Conservation (phyloP, 1,284 basidiomycete genomes). For the Anthracocystis setariae region DNA sequence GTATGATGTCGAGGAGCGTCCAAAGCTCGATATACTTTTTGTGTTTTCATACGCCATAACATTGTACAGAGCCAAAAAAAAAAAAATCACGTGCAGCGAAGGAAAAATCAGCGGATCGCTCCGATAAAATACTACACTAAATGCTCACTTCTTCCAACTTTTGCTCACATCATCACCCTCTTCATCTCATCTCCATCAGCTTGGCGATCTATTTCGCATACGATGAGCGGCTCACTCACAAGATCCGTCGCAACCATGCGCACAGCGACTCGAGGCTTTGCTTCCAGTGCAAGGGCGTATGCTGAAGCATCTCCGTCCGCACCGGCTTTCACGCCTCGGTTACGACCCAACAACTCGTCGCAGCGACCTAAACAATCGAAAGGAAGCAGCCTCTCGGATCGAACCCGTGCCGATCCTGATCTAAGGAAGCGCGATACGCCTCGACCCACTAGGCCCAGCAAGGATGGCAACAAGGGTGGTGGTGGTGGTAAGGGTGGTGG, state of each 20-base stretch:
- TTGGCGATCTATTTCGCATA: neutral
- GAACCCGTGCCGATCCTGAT: slow-evolving; percentile 15
- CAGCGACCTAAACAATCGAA: slow-evolving; percentile 11
- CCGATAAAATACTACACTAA: no score
- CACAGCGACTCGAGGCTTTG: slow-evolving; percentile 8
- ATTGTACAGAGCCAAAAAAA: no score
- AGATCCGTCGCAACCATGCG: slow-evolving; percentile 8
- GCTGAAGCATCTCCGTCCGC: slow-evolving; percentile 17
- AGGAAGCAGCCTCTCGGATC: slow-evolving; percentile 12
- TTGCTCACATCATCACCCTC: neutral
- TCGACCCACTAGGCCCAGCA: neutral
- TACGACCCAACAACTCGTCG: slow-evolving; percentile 18
- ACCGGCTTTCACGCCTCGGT: slow-evolving; percentile 13
- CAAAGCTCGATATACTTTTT: no score
- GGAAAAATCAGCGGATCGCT: slow-evolving; percentile 1
- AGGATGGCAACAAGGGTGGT: slow-evolving; percentile 14
- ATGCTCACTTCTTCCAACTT: slow-evolving; percentile 4
- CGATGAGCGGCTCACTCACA: slow-evolving; percentile 7
- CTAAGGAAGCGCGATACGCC: slow-evolving; percentile 5
- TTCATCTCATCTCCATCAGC: neutral
- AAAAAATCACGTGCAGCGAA: neutral
- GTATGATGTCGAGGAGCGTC: no score
- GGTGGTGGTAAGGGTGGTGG: slow-evolving; percentile 13
- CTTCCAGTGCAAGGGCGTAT: slow-evolving; percentile 12
- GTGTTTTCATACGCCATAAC: no score